Conservation (phyloP, 495 filamentous ascomycete species). For the Podospora comata region DNA sequence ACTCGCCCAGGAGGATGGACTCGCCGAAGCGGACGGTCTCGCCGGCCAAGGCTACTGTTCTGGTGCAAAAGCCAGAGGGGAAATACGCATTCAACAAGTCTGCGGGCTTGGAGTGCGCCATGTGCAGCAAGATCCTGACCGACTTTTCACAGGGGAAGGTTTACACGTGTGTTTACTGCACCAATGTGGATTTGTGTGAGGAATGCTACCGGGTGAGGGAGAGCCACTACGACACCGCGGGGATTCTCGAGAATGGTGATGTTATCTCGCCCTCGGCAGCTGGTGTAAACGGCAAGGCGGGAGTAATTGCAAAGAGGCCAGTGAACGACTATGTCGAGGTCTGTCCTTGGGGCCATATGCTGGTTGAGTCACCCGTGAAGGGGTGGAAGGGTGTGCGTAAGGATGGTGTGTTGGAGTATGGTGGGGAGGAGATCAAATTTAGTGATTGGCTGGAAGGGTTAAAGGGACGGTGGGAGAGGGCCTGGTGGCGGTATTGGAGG, state of each 20-base stretch:
- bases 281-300: not conserved
- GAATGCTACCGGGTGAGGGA: not conserved
- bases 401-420: constrained; percentile 5
- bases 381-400: constrained; percentile 11
- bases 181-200: constrained; percentile 8
- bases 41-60: not conserved
- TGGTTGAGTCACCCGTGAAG: constrained; percentile 6
- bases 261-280: not conserved
- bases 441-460: constrained; percentile 1
- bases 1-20: not conserved
- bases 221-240: not conserved
- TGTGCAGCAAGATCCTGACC: constrained; percentile 1
- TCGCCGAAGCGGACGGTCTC: not conserved
- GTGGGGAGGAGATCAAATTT: not conserved
- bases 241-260: not conserved
- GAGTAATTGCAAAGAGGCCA: not conserved
- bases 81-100: constrained; percentile 5
- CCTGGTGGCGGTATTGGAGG: constrained; percentile 11
- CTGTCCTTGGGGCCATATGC: constrained; percentile 10
- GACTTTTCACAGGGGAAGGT: constrained; percentile 4
- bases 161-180: constrained; percentile 9
- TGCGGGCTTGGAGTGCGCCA: not conserved
- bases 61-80: not conserved
- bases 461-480: not conserved
- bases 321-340: constrained; percentile 8